phyloP scores from a whole-genome alignment of 441 rosid genomes.

The Raphanus hybrid region DNA sequence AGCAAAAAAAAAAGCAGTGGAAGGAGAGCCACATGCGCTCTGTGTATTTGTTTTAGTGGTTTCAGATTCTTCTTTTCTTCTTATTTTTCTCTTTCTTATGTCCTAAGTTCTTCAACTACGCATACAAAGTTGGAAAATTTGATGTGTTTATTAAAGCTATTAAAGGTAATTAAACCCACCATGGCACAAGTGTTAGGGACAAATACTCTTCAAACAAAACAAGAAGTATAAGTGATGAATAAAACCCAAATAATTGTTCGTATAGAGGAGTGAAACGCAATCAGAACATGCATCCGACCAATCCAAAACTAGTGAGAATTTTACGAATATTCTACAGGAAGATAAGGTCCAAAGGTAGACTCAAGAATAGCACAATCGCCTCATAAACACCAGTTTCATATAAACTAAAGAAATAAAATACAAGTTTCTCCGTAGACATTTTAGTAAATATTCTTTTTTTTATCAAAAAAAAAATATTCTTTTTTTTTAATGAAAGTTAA shows the following conservation, averaged over 20 bases:
- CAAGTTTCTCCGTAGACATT: background rate
- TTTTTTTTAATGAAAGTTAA: background rate
- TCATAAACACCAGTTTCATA: background rate
- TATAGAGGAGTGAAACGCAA: background rate
- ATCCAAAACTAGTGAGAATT: constrained; percentile 13
- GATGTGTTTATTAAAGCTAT: background rate
- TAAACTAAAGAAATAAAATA: background rate
- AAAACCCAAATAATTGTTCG: background rate
- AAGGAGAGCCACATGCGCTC: background rate
- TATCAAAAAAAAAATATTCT: too few relatives aligned
- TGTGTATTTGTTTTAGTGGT: background rate
- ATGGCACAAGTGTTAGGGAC: background rate
- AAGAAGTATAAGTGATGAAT: background rate
- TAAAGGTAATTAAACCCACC: background rate
- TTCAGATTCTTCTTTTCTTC: background rate
- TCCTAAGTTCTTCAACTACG: background rate
- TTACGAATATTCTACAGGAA: background rate
- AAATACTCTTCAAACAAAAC: background rate
- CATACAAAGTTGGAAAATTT: background rate
- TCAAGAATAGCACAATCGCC: background rate
- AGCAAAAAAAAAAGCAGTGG: background rate
- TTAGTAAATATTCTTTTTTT: background rate
- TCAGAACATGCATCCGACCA: background rate
- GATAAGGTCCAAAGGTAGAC: background rate
- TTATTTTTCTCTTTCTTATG: too few relatives aligned